Percentiles rank a stretch among this genome's conserved stretches.
These are phyloP conservation scores for Clathrus columnatus DNA, from an alignment of 768 basidiomycete species.

Conservation along the genomic window DNA sequence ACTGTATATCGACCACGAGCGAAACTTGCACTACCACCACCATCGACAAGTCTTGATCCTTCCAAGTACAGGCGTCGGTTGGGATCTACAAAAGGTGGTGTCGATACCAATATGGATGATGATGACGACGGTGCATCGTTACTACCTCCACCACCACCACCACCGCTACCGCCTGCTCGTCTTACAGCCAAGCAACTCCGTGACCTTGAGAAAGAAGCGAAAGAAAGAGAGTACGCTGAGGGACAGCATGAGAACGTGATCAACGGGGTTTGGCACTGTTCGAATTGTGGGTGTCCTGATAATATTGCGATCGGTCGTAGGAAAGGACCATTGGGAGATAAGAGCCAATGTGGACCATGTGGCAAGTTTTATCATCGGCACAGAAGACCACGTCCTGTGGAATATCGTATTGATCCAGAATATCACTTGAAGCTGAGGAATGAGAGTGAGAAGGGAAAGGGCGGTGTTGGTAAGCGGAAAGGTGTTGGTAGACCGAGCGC, in stretches of 20 bases:
- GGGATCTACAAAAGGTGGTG: not conserved
- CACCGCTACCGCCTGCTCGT: constrained; percentile 3
- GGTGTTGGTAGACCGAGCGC: constrained; percentile 31
- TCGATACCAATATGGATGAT: not conserved
- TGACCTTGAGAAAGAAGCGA: constrained; percentile 74
- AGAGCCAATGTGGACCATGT: constrained; percentile 87
- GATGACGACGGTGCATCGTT: not conserved
- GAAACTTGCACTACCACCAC: constrained; percentile 47
- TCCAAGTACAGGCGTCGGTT: constrained; percentile 37
- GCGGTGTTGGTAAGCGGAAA: constrained; percentile 44
- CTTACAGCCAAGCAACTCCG: constrained; percentile 54
- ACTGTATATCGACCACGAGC: constrained; percentile 55
- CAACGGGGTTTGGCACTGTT: constrained; percentile 89
- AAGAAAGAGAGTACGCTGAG: constrained; percentile 75
- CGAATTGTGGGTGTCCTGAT: constrained; percentile 89
- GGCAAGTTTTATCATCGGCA: constrained; percentile 90
- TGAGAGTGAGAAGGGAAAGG: constrained; percentile 49
- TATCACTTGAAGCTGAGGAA: constrained; percentile 51
- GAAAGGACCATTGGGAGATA: constrained; percentile 85
- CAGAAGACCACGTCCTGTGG: constrained; percentile 68
- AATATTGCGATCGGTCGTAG: constrained; percentile 75
- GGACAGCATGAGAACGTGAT: constrained; percentile 77
- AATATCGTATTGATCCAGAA: constrained; percentile 69
- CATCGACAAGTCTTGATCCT: constrained; percentile 61
- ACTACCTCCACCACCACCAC: constrained; percentile 7